Percentiles rank a stretch among this genome's conserved stretches.
These are phyloP conservation scores for Microdochium bolleyi DNA, from an alignment of 2,329 filamentous ascomycete genomes.

Conservation along the genomic window DNA sequence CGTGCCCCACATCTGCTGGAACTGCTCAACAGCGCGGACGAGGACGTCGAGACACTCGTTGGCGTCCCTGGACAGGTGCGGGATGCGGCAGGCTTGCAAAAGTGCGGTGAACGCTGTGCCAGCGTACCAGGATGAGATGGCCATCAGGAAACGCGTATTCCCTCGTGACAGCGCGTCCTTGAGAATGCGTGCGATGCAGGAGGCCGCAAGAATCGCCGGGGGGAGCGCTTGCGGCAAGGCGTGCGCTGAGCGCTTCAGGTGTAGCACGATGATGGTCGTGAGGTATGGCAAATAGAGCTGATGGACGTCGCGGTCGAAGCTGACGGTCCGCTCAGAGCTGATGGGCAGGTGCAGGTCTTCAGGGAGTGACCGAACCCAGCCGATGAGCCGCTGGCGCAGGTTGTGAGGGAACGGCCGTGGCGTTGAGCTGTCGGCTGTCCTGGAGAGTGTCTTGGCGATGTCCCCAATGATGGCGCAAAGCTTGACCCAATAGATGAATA, in stretches of 20 bases:
- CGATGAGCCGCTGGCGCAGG: conserved; percentile 22
- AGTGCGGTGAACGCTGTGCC: conserved; percentile 31
- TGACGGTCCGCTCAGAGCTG: conserved; percentile 13
- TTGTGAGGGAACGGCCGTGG: conserved; percentile 11
- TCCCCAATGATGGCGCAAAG: conserved; percentile 30
- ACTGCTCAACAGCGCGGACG: conserved; percentile 19
- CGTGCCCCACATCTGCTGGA: conserved; percentile 25
- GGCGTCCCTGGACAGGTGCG: conserved; percentile 17
- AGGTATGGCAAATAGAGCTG: conserved; percentile 32
- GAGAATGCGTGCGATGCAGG: conserved; percentile 27
- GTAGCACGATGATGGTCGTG: conserved; percentile 30
- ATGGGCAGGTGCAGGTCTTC: conserved; percentile 23
- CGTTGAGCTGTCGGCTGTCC: conserved; percentile 7
- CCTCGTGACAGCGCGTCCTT: conserved; percentile 28
- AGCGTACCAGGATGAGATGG: conserved; percentile 34
- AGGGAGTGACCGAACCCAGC: conserved; percentile 25
- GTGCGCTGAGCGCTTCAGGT: conserved; percentile 24
- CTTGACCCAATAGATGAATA: conserved; percentile 33
- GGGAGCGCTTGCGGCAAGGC: conserved; percentile 26
- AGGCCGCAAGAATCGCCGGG: conserved; percentile 26
- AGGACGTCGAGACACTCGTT: conserved; percentile 24
- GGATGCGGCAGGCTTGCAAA: conserved; percentile 26
- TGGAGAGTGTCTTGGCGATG: conserved; percentile 27
- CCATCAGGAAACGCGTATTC: conserved; percentile 29
- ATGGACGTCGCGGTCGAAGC: conserved; percentile 30